Percentiles rank a stretch among this genome's conserved stretches.
Conservation (phyloP, 2,329 filamentous ascomycete genomes). For the Colletotrichum sojae region DNA sequence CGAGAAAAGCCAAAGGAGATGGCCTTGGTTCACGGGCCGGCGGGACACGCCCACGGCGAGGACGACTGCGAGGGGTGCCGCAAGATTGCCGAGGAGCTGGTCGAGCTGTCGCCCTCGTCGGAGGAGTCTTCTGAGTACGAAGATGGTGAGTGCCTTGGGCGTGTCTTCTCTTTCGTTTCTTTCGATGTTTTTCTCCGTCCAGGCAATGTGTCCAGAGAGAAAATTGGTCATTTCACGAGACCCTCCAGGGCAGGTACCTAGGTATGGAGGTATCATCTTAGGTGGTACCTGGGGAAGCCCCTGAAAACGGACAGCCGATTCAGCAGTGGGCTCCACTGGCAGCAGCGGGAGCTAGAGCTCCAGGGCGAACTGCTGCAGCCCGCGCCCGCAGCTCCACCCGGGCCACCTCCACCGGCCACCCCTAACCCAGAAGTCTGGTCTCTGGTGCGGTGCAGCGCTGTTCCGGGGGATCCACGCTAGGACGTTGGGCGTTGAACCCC, state of each 20-base stretch:
- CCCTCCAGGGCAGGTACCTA: background rate
- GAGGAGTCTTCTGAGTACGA: conserved; percentile 34
- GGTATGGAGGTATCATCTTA: background rate
- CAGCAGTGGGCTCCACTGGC: conserved; percentile 24
- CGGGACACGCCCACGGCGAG: conserved; percentile 8
- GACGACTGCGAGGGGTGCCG: conserved; percentile 38
- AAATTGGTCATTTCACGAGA: background rate
- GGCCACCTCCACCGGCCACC: background rate
- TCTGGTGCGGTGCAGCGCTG: background rate
- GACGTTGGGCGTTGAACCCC: conserved; percentile 4
- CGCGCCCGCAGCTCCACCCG: conserved; percentile 20
- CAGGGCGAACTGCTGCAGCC: conserved; percentile 11
- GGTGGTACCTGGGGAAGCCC: conserved; percentile 11
- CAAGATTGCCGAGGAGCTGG: conserved; percentile 37
- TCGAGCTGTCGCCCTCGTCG: conserved; percentile 25
- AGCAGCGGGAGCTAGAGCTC: conserved; percentile 27
- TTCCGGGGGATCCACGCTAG: conserved; percentile 33
- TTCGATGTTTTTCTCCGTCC: background rate
- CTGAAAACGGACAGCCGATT: conserved; percentile 9
- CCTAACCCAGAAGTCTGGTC: conserved; percentile 16
- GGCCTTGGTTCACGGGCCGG: conserved; percentile 20
- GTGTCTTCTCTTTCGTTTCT: background rate
- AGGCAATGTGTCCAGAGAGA: background rate
- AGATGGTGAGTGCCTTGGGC: conserved; percentile 26
- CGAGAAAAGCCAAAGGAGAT: background rate